Evolutionary conservation across 306 rosid species (phyloP), one percentile per base, ranked within the genome.

Genomic region (Boehmeria nivea): DNA sequence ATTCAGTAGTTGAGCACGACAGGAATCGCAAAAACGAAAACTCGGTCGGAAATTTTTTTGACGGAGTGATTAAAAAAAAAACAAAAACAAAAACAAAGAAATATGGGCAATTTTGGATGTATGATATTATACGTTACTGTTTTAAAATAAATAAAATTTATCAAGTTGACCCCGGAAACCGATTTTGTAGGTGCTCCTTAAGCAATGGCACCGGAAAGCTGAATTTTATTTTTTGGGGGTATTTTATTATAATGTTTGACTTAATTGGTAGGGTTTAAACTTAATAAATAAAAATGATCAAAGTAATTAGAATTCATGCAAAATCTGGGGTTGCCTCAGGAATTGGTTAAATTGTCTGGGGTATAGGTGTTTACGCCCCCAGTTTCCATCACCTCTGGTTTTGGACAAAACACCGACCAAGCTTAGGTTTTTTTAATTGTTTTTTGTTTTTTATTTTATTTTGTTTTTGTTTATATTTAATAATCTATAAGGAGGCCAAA

Each of bases 331-430:
- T 10, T 4, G 9, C 36, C 36, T 31, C 36, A 27, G 12, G 39
- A 51, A 26, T 25, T 25, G 38, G 20, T 8, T 27, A 17, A 8
- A 6, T 51, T 51, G 36, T 51, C 40, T 26, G 8, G 59, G 37
- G 21, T 14, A 25, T 15, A n/a, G 57, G 59, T 12, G 8, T 19
- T 54, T 36, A 16, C 44, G 59, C 59, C 59, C 59, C 59, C 12
- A 19, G 59, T 54, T 54, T 54, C 59, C 15, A 53, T 15, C 40
- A 54, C 25, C 59, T 33, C 59, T 54, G 59, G 59, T 54, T 54
- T 54, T 54, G 43, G 43, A 54, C 59, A 54, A 34, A 12, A 34
- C 59, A 33, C 59, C 47, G 61, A 56, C 61, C 48, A 40, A 45
- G 24, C 12, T 51, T 51, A 3, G 1, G 4, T 44, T 44, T n/a